These are phyloP conservation scores for Aspergillus cristatus DNA, from an alignment of 495 filamentous ascomycete genomes.

Conservation along the genomic window DNA sequence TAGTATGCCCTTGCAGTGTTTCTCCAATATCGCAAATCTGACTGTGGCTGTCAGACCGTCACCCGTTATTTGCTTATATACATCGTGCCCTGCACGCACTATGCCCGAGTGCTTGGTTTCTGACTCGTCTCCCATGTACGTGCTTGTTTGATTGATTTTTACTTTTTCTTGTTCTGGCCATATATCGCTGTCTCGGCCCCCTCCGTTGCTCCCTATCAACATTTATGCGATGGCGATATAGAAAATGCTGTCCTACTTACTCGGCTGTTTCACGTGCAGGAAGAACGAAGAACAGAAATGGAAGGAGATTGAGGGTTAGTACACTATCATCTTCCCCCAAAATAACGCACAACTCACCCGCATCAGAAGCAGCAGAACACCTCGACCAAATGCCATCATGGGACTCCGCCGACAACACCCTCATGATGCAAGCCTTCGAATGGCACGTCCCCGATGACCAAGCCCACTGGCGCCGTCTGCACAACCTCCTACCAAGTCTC, in stretches of 20 bases:
- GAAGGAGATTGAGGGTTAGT: constrained; percentile 15
- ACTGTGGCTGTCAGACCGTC: too few species aligned
- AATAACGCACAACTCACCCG: background rate
- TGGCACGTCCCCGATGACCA: constrained; percentile 62
- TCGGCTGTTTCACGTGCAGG: constrained; percentile 1
- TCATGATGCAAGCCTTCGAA: constrained; percentile 66
- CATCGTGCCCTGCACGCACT: too few species aligned
- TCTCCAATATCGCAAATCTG: too few species aligned
- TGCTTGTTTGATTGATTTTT: too few species aligned
- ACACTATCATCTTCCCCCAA: background rate
- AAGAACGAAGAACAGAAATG: constrained; percentile 7
- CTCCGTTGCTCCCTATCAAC: too few species aligned
- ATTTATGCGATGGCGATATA: too few species aligned
- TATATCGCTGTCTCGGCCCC: too few species aligned
- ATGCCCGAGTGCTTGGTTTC: too few species aligned
- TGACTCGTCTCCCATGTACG: too few species aligned
- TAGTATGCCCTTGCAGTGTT: too few species aligned
- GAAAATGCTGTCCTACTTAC: constrained; percentile 11
- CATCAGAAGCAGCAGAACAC: constrained; percentile 16
- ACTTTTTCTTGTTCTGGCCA: too few species aligned
- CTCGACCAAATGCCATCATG: constrained; percentile 26
- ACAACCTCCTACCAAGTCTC: constrained; percentile 41
- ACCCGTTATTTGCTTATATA: too few species aligned
- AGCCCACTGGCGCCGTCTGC: constrained; percentile 55
- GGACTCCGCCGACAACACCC: constrained; percentile 40